Conservation (phyloP, 805 yeast genomes). For the Jamesozyma spencerorum region DNA sequence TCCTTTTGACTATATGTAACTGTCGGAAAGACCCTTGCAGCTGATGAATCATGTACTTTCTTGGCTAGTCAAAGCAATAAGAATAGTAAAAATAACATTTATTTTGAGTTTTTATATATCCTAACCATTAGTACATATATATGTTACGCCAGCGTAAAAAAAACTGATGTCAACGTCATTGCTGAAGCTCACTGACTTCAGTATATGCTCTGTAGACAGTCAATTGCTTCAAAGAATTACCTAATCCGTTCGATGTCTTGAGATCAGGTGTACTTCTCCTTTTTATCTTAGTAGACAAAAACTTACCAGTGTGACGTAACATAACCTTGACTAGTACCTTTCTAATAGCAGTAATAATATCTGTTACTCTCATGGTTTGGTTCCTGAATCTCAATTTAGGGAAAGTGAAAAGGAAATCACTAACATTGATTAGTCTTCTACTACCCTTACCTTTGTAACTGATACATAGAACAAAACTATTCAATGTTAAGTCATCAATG, state of each 20-base stretch:
- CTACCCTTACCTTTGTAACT: slow-evolving; percentile 73
- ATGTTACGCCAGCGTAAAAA: too few relatives aligned
- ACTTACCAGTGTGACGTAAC: slow-evolving; percentile 61
- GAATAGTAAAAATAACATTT: too few relatives aligned
- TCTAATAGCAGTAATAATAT: slow-evolving; percentile 52
- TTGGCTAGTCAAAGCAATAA: too few relatives aligned
- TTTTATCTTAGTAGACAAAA: slow-evolving; percentile 65
- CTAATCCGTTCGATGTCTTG: neutral
- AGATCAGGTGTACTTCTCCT: slow-evolving; percentile 7
- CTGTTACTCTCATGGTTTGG: slow-evolving; percentile 65
- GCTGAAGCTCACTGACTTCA: slow-evolving; percentile 7
- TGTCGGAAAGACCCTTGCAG: too few relatives aligned
- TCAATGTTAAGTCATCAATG: slow-evolving; percentile 47
- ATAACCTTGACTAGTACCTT: slow-evolving; percentile 52
- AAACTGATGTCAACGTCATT: too few relatives aligned
- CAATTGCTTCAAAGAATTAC: slow-evolving; percentile 8
- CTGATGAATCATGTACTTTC: too few relatives aligned
- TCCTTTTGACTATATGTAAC: too few relatives aligned
- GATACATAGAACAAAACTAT: slow-evolving; percentile 46
- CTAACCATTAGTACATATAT: too few relatives aligned
- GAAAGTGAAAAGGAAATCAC: slow-evolving; percentile 55
- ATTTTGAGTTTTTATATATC: too few relatives aligned
- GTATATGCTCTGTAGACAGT: slow-evolving; percentile 11
- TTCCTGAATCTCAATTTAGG: slow-evolving; percentile 53
- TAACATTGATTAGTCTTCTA: slow-evolving; percentile 64